A percentile compares a stretch with the other conserved stretches of the same genome.
phyloP scores from a whole-genome alignment of 179 eudicot species.

The Spinacia oleracea region DNA sequence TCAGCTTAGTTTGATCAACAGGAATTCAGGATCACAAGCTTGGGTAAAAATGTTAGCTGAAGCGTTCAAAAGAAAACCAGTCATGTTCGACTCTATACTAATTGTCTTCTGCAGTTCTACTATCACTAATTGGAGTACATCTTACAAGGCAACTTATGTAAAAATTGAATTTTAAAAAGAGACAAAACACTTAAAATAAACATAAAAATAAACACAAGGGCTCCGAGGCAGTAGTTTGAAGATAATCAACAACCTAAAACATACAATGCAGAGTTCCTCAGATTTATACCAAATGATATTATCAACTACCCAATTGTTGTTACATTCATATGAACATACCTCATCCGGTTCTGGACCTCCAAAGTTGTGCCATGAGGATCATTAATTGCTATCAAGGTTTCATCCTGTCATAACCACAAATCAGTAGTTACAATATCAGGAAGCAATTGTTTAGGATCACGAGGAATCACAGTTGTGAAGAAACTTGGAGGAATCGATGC shows the following conservation, averaged over 20 bases:
- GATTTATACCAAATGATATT: background rate
- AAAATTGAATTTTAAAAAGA: too few relatives aligned
- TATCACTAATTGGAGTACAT: too few relatives aligned
- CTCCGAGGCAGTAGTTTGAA: too few relatives aligned
- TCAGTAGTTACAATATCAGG: constrained; percentile 8
- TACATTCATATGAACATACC: constrained; percentile 39
- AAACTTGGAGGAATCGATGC: background rate
- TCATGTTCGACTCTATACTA: too few relatives aligned
- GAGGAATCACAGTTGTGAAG: constrained; percentile 11
- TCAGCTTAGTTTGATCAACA: too few relatives aligned
- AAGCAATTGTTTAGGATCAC: background rate
- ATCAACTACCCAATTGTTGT: background rate
- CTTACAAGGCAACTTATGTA: too few relatives aligned
- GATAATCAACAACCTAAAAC: constrained; percentile 73
- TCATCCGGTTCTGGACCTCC: constrained; percentile 93
- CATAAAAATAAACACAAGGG: too few relatives aligned
- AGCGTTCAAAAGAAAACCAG: too few relatives aligned
- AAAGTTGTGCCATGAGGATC: constrained; percentile 96
- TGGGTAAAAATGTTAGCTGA: too few relatives aligned
- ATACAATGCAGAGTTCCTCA: constrained; percentile 26
- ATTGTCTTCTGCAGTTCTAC: too few relatives aligned
- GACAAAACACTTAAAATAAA: too few relatives aligned
- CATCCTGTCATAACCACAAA: constrained; percentile 49
- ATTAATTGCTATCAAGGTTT: constrained; percentile 85
- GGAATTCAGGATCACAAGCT: too few relatives aligned